Percentiles rank a stretch among this genome's conserved stretches.
Evolutionary conservation across 2,329 filamentous ascomycete genomes (phyloP).

Genomic region (Colletotrichum sp.): DNA sequence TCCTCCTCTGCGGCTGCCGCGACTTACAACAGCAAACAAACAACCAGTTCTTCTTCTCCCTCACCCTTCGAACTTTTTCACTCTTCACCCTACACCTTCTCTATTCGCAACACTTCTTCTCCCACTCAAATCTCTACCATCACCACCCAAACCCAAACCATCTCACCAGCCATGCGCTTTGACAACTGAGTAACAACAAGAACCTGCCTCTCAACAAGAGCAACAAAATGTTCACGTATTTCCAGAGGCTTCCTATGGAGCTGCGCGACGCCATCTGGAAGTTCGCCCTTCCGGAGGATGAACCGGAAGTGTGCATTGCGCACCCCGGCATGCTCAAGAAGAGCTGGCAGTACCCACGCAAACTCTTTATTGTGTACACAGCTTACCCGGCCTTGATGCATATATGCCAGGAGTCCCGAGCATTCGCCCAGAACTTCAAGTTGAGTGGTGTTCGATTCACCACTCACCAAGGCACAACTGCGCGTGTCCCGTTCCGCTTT

Average conservation of each 20-base stretch:
- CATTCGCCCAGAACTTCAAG: background rate
- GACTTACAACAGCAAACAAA: background rate
- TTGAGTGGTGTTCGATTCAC: background rate
- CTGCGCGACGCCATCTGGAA: background rate
- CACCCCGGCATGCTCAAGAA: background rate
- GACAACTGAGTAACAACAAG: background rate
- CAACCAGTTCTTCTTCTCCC: background rate
- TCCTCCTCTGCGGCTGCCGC: background rate
- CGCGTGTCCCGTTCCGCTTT: background rate
- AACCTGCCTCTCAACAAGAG: no score
- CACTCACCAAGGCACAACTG: background rate
- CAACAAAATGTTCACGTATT: background rate
- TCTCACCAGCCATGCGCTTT: background rate
- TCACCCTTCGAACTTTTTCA: background rate
- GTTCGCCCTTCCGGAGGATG: background rate
- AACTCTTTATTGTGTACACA: background rate
- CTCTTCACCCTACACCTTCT: background rate
- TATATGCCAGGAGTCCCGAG: background rate
- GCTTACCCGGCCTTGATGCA: conserved; percentile 3
- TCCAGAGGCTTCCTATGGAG: background rate
- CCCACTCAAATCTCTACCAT: background rate
- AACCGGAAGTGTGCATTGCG: background rate
- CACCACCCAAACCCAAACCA: background rate
- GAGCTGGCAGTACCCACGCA: background rate
- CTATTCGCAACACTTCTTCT: background rate